Evolutionary conservation across 2,329 filamentous ascomycete species (phyloP).

Genomic region (Magnaporthiopsis poae): DNA sequence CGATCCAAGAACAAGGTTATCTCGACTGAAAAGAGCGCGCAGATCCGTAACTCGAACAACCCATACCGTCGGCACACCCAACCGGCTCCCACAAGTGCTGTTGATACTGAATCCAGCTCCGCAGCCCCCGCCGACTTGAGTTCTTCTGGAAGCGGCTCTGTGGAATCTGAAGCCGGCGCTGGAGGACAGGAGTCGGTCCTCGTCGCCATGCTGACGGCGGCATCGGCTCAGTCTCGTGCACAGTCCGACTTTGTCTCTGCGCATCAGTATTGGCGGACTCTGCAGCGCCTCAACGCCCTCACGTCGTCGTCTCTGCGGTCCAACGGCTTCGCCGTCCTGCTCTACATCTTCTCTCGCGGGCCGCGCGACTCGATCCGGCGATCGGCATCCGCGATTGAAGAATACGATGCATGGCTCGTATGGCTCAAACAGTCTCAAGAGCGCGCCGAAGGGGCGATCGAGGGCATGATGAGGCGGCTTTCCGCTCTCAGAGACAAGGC

Average conservation of each 20-base stretch:
- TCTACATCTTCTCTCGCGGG: slow-evolving; percentile 65
- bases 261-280: slow-evolving; percentile 75
- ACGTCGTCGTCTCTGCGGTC: slow-evolving; percentile 51
- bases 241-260: slow-evolving; percentile 75
- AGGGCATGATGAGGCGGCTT: slow-evolving; percentile 63
- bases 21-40: slow-evolving; percentile 39
- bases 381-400: slow-evolving; percentile 62
- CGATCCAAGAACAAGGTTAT: slow-evolving; percentile 50
- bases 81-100: slow-evolving; percentile 12
- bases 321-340: slow-evolving; percentile 60
- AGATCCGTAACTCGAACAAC: slow-evolving; percentile 43
- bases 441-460: slow-evolving; percentile 62
- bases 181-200: slow-evolving; percentile 35
- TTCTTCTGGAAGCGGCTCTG: neutral
- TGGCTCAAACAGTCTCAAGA: slow-evolving; percentile 77
- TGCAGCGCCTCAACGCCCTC: slow-evolving; percentile 60
- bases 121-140: slow-evolving; percentile 7
- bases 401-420: slow-evolving; percentile 72
- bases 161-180: slow-evolving; percentile 1
- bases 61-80: slow-evolving; percentile 31
- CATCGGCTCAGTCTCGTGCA: slow-evolving; percentile 65
- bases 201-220: slow-evolving; percentile 65
- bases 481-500: slow-evolving; percentile 83
- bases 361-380: slow-evolving; percentile 60
- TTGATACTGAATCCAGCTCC: neutral